phyloP scores from a whole-genome alignment of 371 early-diverging fungal species.

The Parasitella parasitica region DNA sequence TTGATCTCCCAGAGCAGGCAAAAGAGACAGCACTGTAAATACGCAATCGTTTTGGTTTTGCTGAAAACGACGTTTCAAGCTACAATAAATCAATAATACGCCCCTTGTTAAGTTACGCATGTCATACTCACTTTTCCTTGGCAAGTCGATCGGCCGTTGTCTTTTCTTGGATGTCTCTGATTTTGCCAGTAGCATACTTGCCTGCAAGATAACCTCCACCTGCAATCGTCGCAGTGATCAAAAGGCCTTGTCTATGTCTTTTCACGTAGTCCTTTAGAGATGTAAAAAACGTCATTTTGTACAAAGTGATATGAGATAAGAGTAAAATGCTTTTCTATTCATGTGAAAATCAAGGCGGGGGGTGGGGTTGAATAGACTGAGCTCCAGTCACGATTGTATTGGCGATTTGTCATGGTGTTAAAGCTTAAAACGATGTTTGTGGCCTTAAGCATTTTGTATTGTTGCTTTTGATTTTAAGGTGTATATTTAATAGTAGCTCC shows the following conservation, averaged over 20 bases:
- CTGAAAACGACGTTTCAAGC: constrained; percentile 86
- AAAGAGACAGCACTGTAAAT: constrained; percentile 71
- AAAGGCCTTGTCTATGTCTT: constrained; percentile 60
- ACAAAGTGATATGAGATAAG: constrained; percentile 10
- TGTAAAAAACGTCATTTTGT: constrained; percentile 13
- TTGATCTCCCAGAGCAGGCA: constrained; percentile 80
- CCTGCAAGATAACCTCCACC: constrained; percentile 75
- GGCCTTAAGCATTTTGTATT: no score
- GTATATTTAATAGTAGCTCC: no score
- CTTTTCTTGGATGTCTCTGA: constrained; percentile 70
- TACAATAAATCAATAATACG: constrained; percentile 29
- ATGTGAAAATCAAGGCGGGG: constrained; percentile 1
- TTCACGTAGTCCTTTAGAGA: constrained; percentile 46
- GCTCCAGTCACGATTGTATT: constrained; percentile 2
- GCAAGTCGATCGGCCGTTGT: constrained; percentile 63
- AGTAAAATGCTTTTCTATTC: neutral
- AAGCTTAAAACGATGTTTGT: neutral
- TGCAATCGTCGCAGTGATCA: constrained; percentile 67
- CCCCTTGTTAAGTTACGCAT: no score
- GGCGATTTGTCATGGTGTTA: constrained; percentile 1
- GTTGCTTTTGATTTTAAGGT: no score
- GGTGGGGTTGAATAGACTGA: neutral
- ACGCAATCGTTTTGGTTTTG: constrained; percentile 91
- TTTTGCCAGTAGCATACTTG: constrained; percentile 71
- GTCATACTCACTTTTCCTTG: constrained; percentile 71